These are phyloP conservation scores for Sporothrix luriei DNA, from an alignment of 2,329 filamentous ascomycete species.

Conservation along the genomic window DNA sequence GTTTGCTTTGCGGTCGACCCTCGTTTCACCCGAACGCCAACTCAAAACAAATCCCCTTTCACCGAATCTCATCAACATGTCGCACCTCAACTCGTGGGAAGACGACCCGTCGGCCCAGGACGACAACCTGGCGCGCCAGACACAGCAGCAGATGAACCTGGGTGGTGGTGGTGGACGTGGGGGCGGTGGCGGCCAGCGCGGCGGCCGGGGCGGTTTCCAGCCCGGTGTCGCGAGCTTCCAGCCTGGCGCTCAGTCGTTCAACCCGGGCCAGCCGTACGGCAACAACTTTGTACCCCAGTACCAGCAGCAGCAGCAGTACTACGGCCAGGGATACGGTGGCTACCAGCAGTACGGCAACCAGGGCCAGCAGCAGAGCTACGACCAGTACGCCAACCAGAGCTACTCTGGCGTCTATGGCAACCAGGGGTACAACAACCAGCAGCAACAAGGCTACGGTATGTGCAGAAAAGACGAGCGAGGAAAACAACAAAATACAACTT, in stretches of 20 bases:
- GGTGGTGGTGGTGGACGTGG: conserved; percentile 53
- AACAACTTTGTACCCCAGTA: conserved; percentile 47
- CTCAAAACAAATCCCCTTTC: not conserved
- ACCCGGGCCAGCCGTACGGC: conserved; percentile 61
- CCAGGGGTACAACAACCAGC: conserved; percentile 42
- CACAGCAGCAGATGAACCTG: conserved; percentile 74
- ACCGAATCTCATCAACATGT: conserved; percentile 31
- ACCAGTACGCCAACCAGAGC: conserved; percentile 50
- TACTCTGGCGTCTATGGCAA: conserved; percentile 35
- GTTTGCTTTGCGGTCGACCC: not conserved
- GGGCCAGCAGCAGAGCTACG: conserved; percentile 39
- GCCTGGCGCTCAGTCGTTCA: conserved; percentile 69
- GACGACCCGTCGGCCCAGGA: conserved; percentile 79
- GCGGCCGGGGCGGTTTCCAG: conserved; percentile 54
- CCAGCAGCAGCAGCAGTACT: conserved; percentile 36
- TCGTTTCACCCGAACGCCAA: not conserved
- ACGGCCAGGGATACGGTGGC: conserved; percentile 33
- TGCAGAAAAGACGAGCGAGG: not conserved
- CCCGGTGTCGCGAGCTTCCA: conserved; percentile 72
- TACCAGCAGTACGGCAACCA: conserved; percentile 49
- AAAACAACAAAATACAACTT: too few species aligned
- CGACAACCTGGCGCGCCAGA: conserved; percentile 74
- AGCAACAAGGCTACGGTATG: conserved; percentile 44
- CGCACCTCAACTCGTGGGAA: conserved; percentile 93
- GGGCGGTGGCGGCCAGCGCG: conserved; percentile 28